Evolutionary conservation across 2,329 filamentous ascomycete species (phyloP).

Genomic region (Fusarium luffae): DNA sequence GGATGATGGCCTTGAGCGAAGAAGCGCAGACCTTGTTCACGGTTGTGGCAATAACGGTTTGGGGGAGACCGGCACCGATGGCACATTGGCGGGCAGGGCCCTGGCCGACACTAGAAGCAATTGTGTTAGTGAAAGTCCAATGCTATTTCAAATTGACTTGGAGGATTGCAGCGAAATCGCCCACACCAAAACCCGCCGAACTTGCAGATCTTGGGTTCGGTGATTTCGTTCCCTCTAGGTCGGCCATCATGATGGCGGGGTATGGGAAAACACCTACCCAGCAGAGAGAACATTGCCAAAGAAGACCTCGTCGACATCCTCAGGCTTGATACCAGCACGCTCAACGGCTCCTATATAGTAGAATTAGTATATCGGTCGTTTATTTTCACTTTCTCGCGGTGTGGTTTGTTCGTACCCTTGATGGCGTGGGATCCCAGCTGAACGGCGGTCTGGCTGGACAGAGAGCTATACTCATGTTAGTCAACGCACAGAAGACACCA

Average conservation of each 20-base stretch:
- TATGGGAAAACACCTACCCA: conserved; percentile 69
- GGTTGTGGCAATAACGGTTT: conserved; percentile 86
- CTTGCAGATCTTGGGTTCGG: background rate
- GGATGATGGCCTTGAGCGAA: conserved; percentile 90
- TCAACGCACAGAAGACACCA: background rate
- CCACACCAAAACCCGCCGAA: background rate
- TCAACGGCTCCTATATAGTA: conserved; percentile 76
- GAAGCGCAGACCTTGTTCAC: conserved; percentile 99
- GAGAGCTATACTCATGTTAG: conserved; percentile 69
- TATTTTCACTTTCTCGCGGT: background rate
- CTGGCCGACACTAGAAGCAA: conserved; percentile 79
- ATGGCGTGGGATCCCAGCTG: conserved; percentile 93
- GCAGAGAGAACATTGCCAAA: conserved; percentile 98
- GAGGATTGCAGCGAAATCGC: background rate
- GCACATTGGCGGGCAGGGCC: conserved; percentile 96
- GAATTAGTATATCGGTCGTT: conserved; percentile 1
- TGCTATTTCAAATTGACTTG: background rate
- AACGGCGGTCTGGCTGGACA: conserved; percentile 85
- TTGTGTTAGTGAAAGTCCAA: conserved; percentile 25
- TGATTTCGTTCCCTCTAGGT: background rate
- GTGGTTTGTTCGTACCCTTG: conserved; percentile 73
- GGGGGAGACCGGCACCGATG: conserved; percentile 84
- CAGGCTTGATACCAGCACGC: conserved; percentile 86
- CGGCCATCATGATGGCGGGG: conserved; percentile 17
- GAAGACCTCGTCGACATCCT: conserved; percentile 95